Conservation (phyloP, 305 asterid genomes). For the Fraxinus floribunda region DNA sequence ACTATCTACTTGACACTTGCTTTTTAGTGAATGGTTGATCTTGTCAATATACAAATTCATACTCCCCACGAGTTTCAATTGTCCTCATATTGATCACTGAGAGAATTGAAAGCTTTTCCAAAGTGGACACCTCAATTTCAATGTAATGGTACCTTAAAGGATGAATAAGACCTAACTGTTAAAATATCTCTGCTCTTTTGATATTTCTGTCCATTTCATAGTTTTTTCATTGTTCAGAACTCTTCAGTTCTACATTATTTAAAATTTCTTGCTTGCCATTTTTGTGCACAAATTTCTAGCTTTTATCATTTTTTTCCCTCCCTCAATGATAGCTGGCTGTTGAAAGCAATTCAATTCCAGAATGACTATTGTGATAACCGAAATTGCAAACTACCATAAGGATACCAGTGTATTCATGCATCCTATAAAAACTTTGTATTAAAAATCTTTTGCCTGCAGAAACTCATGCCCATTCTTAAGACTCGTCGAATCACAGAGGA, state of each 20-base stretch:
- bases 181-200: neutral
- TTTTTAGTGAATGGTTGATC: neutral
- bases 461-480: neutral
- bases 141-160: neutral
- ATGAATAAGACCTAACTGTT: neutral
- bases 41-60: neutral
- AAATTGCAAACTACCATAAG: neutral
- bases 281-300: neutral
- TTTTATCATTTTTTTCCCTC: neutral
- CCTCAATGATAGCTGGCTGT: neutral
- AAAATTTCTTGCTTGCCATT: neutral
- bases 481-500: neutral
- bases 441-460: neutral
- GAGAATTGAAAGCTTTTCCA: neutral
- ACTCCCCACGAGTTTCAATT: neutral
- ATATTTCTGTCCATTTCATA: neutral
- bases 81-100: neutral
- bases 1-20: neutral
- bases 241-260: neutral
- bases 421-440: neutral
- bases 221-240: neutral
- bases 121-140: neutral
- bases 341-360: neutral
- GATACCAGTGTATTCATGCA: neutral
- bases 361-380: neutral